Conservation (phyloP, 164 flowering plant species). For the Liriodendron chinense region DNA sequence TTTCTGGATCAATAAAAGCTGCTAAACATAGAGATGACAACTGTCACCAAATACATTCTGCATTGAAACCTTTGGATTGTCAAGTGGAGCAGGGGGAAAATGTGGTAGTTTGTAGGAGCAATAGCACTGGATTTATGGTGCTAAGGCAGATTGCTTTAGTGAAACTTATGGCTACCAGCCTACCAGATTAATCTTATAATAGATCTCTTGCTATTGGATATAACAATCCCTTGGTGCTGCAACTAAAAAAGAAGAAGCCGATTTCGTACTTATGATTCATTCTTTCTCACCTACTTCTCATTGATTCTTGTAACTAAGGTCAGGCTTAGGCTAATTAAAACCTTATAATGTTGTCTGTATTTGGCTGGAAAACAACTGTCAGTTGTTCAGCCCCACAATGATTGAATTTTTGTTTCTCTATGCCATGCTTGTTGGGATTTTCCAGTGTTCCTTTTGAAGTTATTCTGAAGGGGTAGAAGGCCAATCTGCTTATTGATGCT, state of each 20-base stretch:
- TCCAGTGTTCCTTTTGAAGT: background rate
- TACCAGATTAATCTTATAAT: background rate
- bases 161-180: no score
- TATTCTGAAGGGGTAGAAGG: background rate
- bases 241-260: background rate
- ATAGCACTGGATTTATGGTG: background rate
- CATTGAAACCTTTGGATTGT: background rate
- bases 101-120: background rate
- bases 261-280: background rate
- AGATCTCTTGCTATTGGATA: background rate
- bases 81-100: background rate
- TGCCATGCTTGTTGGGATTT: background rate
- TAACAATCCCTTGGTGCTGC: background rate
- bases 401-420: background rate
- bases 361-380: background rate
- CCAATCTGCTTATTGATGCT: background rate
- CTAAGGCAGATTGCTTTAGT: no score
- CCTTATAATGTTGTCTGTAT: background rate
- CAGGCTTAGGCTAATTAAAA: background rate
- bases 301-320: background rate
- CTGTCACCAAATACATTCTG: background rate
- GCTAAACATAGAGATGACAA: background rate
- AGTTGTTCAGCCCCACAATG: background rate
- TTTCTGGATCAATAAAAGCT: background rate
- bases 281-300: background rate